Percentiles rank a stretch among this genome's conserved stretches.
Conservation (phyloP, 2,329 filamentous ascomycete species). For the Cladosporium sp. region DNA sequence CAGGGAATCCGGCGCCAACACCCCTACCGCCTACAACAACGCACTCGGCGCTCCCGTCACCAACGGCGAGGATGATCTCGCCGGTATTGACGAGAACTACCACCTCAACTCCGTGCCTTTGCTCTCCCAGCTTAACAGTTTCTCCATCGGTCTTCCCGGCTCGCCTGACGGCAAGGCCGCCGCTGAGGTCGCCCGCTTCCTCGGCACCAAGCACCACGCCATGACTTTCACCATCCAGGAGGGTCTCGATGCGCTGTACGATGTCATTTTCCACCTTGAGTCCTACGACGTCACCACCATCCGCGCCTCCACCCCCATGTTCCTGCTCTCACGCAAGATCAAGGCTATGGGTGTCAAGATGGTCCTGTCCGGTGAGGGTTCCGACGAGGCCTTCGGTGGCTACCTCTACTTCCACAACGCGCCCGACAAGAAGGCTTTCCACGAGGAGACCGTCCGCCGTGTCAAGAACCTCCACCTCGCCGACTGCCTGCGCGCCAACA, state of each 20-base stretch:
- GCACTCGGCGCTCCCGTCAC: constrained; percentile 38
- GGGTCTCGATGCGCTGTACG: constrained; percentile 90
- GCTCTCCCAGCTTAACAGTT: constrained; percentile 93
- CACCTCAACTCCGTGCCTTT: constrained; percentile 85
- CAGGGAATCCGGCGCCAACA: constrained; percentile 26
- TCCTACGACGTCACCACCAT: constrained; percentile 98
- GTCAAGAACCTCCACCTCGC: constrained; percentile 95
- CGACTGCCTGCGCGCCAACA: constrained; percentile 98
- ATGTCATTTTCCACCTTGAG: constrained; percentile 98
- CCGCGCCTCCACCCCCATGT: constrained; percentile 97
- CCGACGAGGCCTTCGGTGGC: constrained; percentile 96
- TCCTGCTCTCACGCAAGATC: constrained; percentile 95
- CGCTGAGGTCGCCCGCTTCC: constrained; percentile 88
- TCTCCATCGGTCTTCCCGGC: constrained; percentile 93
- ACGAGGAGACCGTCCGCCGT: constrained; percentile 87
- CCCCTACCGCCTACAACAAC: constrained; percentile 25
- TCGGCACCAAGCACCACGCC: constrained; percentile 95
- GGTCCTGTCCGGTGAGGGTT: constrained; percentile 95
- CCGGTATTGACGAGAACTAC: constrained; percentile 92
- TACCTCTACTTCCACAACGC: constrained; percentile 99
- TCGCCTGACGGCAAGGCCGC: constrained; percentile 92
- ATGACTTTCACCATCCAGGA: constrained; percentile 99
- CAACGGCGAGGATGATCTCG: constrained; percentile 59
- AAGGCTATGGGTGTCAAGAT: constrained; percentile 99
- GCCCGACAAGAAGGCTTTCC: constrained; percentile 86